Conservation (phyloP, 768 basidiomycete species). For the Phaeolepiota aurea region DNA sequence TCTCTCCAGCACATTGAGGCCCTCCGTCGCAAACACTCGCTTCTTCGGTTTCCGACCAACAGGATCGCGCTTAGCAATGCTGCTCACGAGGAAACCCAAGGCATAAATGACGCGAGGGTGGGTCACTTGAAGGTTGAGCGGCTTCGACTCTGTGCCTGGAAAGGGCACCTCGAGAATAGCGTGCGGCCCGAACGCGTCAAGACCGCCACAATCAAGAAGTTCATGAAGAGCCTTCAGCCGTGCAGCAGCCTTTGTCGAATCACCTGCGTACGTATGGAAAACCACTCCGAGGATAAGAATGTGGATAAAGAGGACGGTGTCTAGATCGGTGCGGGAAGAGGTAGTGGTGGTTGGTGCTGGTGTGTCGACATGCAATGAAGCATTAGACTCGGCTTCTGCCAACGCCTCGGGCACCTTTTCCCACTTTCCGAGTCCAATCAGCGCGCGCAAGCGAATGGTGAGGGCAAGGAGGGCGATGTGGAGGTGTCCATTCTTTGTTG, state of each 20-base stretch:
- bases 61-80: constrained; percentile 61
- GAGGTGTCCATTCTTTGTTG: constrained; percentile 22
- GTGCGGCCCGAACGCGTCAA: constrained; percentile 23
- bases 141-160: constrained; percentile 25
- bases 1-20: constrained; percentile 39
- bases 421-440: constrained; percentile 51
- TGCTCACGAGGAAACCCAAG: constrained; percentile 60
- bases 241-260: constrained; percentile 33
- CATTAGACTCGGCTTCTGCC: constrained; percentile 31
- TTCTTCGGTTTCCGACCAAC: constrained; percentile 70
- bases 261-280: constrained; percentile 54
- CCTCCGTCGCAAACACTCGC: constrained; percentile 61
- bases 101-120: constrained; percentile 60
- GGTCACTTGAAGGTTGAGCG: constrained; percentile 50
- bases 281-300: constrained; percentile 53
- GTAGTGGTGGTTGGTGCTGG: constrained; percentile 1
- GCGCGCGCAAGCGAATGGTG: constrained; percentile 48
- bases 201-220: constrained; percentile 53
- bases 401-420: constrained; percentile 40
- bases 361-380: constrained; percentile 3
- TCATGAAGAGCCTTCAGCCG: constrained; percentile 54
- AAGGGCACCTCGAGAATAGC: constrained; percentile 27
- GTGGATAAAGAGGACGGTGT: constrained; percentile 38
- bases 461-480: constrained; percentile 41
- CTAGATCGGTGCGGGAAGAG: constrained; percentile 9